phyloP scores from a whole-genome alignment of 2,329 filamentous ascomycete species.

The Trichoderma cornu-damae region DNA sequence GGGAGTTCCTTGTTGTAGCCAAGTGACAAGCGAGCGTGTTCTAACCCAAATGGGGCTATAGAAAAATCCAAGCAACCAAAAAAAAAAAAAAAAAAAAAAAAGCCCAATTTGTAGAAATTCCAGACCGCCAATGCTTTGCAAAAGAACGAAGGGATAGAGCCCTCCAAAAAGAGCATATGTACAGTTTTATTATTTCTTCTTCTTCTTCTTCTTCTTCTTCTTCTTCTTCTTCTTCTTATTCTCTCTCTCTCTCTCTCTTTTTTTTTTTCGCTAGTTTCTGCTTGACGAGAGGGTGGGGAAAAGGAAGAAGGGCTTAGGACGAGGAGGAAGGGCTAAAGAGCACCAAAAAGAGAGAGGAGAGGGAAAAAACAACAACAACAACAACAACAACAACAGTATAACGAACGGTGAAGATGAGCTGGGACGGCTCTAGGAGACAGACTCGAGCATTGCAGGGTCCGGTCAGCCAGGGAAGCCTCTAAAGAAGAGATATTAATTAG shows the following conservation, averaged over 20 bases:
- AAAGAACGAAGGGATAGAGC: constrained; percentile 1
- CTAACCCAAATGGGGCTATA: constrained; percentile 6
- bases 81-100: no score
- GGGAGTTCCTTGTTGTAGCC: background rate
- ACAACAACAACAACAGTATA: background rate
- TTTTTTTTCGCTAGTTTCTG: no score
- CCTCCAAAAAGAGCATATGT: background rate
- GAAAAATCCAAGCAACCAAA: background rate
- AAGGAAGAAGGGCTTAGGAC: background rate
- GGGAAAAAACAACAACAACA: background rate
- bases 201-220: no score
- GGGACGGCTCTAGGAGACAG: constrained; percentile 6
- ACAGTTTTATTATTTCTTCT: background rate
- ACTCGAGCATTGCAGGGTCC: constrained; percentile 5
- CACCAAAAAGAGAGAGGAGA: background rate
- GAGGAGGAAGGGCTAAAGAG: background rate
- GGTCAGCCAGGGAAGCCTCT: background rate
- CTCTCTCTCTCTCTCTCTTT: no score
- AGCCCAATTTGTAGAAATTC: background rate
- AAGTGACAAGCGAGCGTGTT: constrained; percentile 13
- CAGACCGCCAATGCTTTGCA: constrained; percentile 4
- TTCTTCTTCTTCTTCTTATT: no score
- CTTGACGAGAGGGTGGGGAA: background rate
- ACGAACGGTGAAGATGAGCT: background rate
- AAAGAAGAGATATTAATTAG: background rate